These are phyloP conservation scores for Lichenothelia convexa DNA, from an alignment of 495 filamentous ascomycete genomes.

Conservation along the genomic window DNA sequence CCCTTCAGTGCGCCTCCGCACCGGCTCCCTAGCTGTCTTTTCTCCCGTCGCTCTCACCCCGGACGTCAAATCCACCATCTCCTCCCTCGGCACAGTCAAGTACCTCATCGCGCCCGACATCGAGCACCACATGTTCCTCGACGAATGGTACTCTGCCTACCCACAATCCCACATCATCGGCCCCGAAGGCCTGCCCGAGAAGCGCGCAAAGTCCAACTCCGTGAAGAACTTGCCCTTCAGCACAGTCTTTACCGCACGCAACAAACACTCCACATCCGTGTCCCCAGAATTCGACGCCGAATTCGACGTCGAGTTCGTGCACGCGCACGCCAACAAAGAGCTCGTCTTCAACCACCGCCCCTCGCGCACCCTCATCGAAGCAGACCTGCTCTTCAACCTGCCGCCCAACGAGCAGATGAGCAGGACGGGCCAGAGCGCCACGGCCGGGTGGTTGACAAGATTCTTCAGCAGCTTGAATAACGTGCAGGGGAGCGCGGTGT, in stretches of 20 bases:
- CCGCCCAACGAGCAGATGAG: constrained; percentile 80
- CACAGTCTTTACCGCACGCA: constrained; percentile 42
- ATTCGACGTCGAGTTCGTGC: constrained; percentile 72
- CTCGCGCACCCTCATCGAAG: constrained; percentile 67
- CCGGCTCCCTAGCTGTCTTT: constrained; percentile 72
- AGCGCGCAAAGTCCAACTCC: constrained; percentile 49
- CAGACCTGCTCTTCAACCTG: constrained; percentile 82
- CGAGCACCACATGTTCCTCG: constrained; percentile 84
- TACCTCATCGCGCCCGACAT: constrained; percentile 80
- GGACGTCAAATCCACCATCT: constrained; percentile 49
- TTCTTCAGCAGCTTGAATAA: constrained; percentile 41
- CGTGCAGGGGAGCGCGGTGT: constrained; percentile 43
- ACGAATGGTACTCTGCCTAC: constrained; percentile 62
- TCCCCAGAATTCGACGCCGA: constrained; percentile 66
- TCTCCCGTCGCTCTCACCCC: constrained; percentile 71
- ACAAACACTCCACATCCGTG: constrained; percentile 34
- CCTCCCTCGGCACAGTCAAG: constrained; percentile 49
- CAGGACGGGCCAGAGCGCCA: constrained; percentile 30
- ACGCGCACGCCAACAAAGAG: constrained; percentile 67
- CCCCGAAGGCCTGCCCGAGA: constrained; percentile 71
- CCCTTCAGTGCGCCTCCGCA: constrained; percentile 57
- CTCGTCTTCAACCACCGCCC: constrained; percentile 73
- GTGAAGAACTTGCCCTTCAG: constrained; percentile 44
- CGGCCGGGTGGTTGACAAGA: constrained; percentile 41
- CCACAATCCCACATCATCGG: constrained; percentile 64